Evolutionary conservation across 345 rosid species (phyloP), one percentile per base, ranked within the genome.

Genomic region (Odontarrhena argentea): DNA sequence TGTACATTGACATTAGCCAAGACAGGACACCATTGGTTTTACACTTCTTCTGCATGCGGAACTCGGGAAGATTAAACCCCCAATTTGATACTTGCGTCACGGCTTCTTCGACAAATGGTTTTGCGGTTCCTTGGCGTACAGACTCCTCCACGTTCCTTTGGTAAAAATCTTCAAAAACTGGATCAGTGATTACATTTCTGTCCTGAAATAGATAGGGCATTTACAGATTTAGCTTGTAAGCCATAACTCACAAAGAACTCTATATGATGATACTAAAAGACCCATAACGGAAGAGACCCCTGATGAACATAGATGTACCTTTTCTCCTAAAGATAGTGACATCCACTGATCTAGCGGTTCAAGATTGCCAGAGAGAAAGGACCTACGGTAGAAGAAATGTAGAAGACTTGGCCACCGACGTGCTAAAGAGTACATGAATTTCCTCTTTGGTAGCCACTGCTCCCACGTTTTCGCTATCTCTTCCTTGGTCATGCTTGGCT

Each of bases 91-190:
- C 89, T 67, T 78, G 87, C 24, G 88, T 78, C 65, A 43, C 75
- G 8, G 87, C 83, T 82, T 94, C 99, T 79, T 94, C 91, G 1
- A 83, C 76, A 72, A 90, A 88, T 44, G 97, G 92, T 51, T 81
- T 84, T 52, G 79, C 13, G 38, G 72, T 81, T 70, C 91, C 96
- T 63, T 90, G 97, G 60, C 99, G 91, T 68, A 88, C 62, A 0
- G 99, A 85, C 79, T 90, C 97, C 76, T 94, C 99, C 40, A 94
- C 92, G 36, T 88, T 86, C 78, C 99, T 85, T 45, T 84, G 86
- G 94, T 94, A 88, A 69, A 81, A 78, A 40, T 82, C 96, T 79
- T 85, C 85, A 81, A 87, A 94, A 22, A 14, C 61, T 66, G 77
- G 77, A 54, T 81, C 83, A 59, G 80, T 73, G 55, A 76, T 65